phyloP scores from a whole-genome alignment of 2,329 filamentous ascomycete genomes.

The Neonectria hederae region DNA sequence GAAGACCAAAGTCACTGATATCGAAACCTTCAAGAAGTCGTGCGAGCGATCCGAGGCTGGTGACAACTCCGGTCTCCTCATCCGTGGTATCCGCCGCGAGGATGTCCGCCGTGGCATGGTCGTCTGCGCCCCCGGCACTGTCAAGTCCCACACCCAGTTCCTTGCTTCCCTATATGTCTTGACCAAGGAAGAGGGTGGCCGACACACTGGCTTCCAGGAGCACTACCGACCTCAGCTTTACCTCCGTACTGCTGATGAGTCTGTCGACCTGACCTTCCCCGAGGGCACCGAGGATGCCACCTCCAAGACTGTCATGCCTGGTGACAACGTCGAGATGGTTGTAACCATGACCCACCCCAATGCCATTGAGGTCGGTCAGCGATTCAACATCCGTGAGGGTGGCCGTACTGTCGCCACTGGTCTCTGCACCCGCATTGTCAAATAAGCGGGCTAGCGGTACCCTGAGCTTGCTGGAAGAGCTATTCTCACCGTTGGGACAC shows the following conservation, averaged over 20 bases:
- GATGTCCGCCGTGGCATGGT: slow-evolving; percentile 97
- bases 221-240: slow-evolving; percentile 98
- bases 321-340: slow-evolving; percentile 98
- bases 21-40: slow-evolving; percentile 99
- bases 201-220: slow-evolving; percentile 92
- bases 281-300: slow-evolving; percentile 78
- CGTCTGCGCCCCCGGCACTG: slow-evolving; percentile 80
- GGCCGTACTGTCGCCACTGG: slow-evolving; percentile 88
- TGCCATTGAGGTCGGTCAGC: slow-evolving; percentile 89
- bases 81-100: slow-evolving; percentile 95
- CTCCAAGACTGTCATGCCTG: slow-evolving; percentile 91
- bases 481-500: not conserved
- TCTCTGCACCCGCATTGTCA: slow-evolving; percentile 77
- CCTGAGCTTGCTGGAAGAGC: slow-evolving; percentile 1
- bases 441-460: slow-evolving; percentile 53
- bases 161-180: slow-evolving; percentile 96
- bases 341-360: slow-evolving; percentile 85
- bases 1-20: slow-evolving; percentile 99
- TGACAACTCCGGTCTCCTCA: slow-evolving; percentile 96
- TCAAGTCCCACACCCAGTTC: slow-evolving; percentile 92
- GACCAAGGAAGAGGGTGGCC: slow-evolving; percentile 96
- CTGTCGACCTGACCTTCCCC: slow-evolving; percentile 83
- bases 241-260: slow-evolving; percentile 89
- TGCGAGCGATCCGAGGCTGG: slow-evolving; percentile 96
- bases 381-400: slow-evolving; percentile 98